Evolutionary conservation across 495 filamentous ascomycete genomes (phyloP).

Genomic region (Beverwykella pulmonaria): DNA sequence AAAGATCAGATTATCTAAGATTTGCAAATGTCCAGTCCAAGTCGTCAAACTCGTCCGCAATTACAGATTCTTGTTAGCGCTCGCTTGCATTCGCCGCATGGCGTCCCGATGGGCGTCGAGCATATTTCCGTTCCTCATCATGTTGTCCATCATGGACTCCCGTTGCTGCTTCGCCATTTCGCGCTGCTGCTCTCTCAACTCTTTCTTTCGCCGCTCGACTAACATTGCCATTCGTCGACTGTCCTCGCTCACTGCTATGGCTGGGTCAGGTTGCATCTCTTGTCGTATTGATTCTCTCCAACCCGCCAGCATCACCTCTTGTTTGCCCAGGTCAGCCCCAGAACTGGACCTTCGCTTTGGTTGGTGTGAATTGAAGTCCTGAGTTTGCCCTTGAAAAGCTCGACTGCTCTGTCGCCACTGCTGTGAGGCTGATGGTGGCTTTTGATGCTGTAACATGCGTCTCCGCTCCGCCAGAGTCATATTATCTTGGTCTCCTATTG

Average conservation of each 20-base stretch:
- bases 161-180: constrained; percentile 42
- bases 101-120: constrained; percentile 78
- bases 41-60: neutral
- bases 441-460: constrained; percentile 52
- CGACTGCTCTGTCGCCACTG: constrained; percentile 32
- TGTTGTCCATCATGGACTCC: constrained; percentile 65
- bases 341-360: constrained; percentile 53
- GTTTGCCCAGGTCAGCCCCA: constrained; percentile 48
- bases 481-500: constrained; percentile 56
- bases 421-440: constrained; percentile 27
- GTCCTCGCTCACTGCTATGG: constrained; percentile 44
- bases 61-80: constrained; percentile 56
- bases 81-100: constrained; percentile 79
- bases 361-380: constrained; percentile 60
- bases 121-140: constrained; percentile 77
- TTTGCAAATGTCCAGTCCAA: neutral
- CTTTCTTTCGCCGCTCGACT: constrained; percentile 54
- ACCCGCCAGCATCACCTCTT: constrained; percentile 67
- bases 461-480: constrained; percentile 74
- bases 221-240: constrained; percentile 54
- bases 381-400: constrained; percentile 25
- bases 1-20: neutral
- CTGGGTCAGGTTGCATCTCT: constrained; percentile 57
- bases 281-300: constrained; percentile 73
- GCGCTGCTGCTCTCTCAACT: constrained; percentile 51